phyloP scores from a whole-genome alignment of 768 basidiomycete species.

The Rhodotorula taiwanensis region DNA sequence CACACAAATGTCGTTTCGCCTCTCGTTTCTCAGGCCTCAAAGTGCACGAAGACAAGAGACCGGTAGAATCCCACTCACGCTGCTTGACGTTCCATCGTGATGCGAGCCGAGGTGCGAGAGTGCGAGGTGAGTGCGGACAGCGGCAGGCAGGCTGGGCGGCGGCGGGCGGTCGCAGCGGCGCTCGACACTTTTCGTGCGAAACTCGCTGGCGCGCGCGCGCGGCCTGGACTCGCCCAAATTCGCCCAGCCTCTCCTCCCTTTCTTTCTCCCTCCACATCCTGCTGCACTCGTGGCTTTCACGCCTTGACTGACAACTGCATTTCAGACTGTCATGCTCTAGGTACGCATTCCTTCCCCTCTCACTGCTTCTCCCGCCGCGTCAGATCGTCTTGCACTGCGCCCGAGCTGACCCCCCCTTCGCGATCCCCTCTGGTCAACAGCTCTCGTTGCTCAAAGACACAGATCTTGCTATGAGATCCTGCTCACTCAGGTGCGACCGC shows the following conservation, averaged over 20 bases:
- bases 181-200: neutral
- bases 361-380: no score
- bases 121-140: no score
- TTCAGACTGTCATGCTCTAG: no score
- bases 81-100: conserved; percentile 25
- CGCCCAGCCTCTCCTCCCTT: neutral
- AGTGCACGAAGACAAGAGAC: neutral
- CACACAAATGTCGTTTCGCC: neutral
- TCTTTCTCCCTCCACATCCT: neutral
- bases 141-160: neutral
- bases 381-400: no score
- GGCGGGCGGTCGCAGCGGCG: neutral
- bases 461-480: no score
- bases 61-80: conserved; percentile 3
- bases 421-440: no score
- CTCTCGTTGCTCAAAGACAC: no score
- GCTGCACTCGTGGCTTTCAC: no score
- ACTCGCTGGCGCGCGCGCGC: neutral
- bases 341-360: no score
- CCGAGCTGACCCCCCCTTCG: no score
- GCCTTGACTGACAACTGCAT: no score
- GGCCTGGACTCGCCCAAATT: neutral
- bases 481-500: no score
- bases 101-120: neutral
- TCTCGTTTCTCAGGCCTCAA: neutral